phyloP scores from a whole-genome alignment of 805 yeast genomes.

The Monosporozyma servazzii region DNA sequence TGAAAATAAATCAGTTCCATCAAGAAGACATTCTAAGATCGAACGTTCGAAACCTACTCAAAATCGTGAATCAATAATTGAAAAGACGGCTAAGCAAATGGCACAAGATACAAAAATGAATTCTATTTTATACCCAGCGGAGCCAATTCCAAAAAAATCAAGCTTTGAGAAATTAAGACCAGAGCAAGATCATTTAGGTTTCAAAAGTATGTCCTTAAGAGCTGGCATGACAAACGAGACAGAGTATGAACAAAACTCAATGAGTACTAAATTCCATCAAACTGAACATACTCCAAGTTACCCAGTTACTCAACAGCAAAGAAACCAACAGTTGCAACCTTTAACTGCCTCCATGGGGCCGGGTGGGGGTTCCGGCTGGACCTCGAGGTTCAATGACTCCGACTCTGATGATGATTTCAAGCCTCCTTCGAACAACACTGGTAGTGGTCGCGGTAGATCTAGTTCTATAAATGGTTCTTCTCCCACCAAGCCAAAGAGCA shows the following conservation, averaged over 20 bases:
- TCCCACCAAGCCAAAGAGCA: slow-evolving; percentile 3
- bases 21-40: slow-evolving; percentile 1
- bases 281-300: not conserved
- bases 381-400: slow-evolving; percentile 54
- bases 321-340: slow-evolving; percentile 7
- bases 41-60: not conserved
- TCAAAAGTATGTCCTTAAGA: slow-evolving; percentile 32
- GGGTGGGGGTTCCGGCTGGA: slow-evolving; percentile 3
- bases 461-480: not conserved
- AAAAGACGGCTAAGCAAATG: slow-evolving; percentile 15
- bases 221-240: slow-evolving; percentile 16
- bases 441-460: not conserved
- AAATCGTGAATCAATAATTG: not conserved
- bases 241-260: slow-evolving; percentile 2
- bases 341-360: slow-evolving; percentile 6
- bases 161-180: slow-evolving; percentile 45
- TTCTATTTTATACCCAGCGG: slow-evolving; percentile 29
- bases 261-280: slow-evolving; percentile 6
- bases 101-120: slow-evolving; percentile 13
- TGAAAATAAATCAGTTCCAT: not conserved
- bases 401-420: slow-evolving; percentile 45
- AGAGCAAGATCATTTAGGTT: slow-evolving; percentile 29
- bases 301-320: slow-evolving; percentile 10
- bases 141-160: slow-evolving; percentile 37
- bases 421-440: slow-evolving; percentile 1